Conservation (phyloP, 306 rosid species). For the Begonia loranthoides region DNA sequence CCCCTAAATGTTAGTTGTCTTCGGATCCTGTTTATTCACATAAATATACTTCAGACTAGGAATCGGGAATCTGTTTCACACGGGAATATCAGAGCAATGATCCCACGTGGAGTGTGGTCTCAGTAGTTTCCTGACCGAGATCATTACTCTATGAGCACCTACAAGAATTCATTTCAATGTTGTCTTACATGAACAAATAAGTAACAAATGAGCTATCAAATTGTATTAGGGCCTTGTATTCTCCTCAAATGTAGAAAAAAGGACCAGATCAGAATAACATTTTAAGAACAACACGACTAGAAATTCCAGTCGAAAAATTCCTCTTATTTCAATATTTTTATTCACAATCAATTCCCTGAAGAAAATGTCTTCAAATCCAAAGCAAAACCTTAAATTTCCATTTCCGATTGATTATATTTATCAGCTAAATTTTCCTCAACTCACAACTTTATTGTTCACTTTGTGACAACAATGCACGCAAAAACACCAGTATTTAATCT, state of each 20-base stretch:
- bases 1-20: neutral
- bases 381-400: no score
- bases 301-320: no score
- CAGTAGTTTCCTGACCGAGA: no score
- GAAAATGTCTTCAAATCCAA: neutral
- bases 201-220: neutral
- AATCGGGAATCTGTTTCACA: neutral
- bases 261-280: neutral
- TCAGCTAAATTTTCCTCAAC: no score
- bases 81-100: neutral
- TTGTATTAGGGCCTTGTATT: neutral
- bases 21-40: neutral
- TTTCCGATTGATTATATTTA: no score
- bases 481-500: neutral
- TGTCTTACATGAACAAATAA: conserved; percentile 1
- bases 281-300: neutral
- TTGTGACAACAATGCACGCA: neutral
- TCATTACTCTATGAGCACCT: no score
- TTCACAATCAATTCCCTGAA: neutral
- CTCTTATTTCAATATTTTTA: no score
- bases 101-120: neutral
- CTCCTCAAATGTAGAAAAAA: neutral
- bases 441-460: no score
- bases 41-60: neutral
- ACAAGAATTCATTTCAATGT: no score